A percentile compares a stretch with the other conserved stretches of the same genome.
Evolutionary conservation across 2,329 filamentous ascomycete genomes (phyloP).

Genomic region (Phaeoacremonium minimum): DNA sequence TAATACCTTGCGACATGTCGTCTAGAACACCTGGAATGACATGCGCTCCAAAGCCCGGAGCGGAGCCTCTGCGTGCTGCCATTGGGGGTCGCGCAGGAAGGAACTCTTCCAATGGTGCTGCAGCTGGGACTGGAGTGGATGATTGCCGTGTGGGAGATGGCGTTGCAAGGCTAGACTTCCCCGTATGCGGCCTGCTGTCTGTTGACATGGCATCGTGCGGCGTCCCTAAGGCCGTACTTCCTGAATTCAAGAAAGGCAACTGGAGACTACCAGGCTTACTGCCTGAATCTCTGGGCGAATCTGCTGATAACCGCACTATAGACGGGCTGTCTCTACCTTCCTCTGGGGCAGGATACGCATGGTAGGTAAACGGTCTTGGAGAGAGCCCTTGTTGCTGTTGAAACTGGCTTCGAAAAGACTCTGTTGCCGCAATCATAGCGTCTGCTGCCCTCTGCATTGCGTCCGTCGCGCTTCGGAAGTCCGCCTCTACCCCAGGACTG

Average conservation of each 20-base stretch:
- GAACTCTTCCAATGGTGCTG: neutral
- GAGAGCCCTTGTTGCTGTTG: conserved; percentile 7
- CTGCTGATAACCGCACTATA: no score
- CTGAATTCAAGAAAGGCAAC: neutral
- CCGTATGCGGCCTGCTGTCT: neutral
- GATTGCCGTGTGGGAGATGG: neutral
- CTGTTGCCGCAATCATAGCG: conserved; percentile 22
- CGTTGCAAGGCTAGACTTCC: neutral
- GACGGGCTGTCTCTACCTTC: neutral
- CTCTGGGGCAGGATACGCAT: conserved; percentile 8
- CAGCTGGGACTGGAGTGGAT: neutral
- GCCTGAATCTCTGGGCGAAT: neutral
- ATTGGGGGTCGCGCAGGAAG: neutral
- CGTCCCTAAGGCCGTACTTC: neutral
- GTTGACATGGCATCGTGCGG: neutral
- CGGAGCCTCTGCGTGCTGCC: no score
- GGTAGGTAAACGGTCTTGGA: conserved; percentile 9
- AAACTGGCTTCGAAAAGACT: conserved; percentile 19
- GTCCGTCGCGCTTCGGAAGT: conserved; percentile 18
- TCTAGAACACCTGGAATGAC: neutral
- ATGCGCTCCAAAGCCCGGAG: neutral
- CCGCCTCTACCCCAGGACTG: conserved; percentile 9
- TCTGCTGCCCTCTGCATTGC: conserved; percentile 23
- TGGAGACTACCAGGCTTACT: neutral
- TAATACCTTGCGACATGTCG: neutral